Evolutionary conservation across 768 basidiomycete genomes (phyloP), one percentile per base, ranked within the genome.

Genomic region (Auricularia cornea): DNA sequence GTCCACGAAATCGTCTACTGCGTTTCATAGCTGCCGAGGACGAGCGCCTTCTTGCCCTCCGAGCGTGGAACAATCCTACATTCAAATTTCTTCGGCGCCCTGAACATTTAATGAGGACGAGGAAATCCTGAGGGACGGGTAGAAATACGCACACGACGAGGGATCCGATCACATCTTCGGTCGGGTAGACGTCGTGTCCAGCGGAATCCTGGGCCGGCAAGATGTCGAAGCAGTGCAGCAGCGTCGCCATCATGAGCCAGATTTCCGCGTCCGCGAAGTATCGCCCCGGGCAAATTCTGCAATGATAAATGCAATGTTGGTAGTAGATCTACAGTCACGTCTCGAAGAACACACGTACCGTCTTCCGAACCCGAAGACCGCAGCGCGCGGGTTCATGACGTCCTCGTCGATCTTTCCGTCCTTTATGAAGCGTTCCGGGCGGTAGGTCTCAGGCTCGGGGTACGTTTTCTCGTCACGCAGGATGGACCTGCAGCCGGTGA

Each of bases 401-500:
- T 76, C 12, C 65, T 62, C 69, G n/a, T 70, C 63, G 23, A 70
- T 70, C 8, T 66, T 62, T 8, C 70, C 71, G 48, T 71, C 67
- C 26, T 64, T 61, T 14, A 80, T 66, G 56, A 75, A 82, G 14
- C 81, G 72, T 23, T 76, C 75, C 12, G 81, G 82, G 1, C 68
- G 65, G 67, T 80, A 83, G 12, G 67, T 66, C 5, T 74, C 67
- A 3, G 82, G 79, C 48, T 80, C 67, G 2, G 72, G 65, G 61
- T 79, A 83, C 3, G 73, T 68, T 23, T 68, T 65, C 52, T 71
- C 70, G 51, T 81, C 75, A 44, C 76, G 75, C 10, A 72, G 67
- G 64, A 83, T 72, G 8, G 70, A 76, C 78, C 76, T 80, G 33
- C 12, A 16, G n/a, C n/a, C n/a, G n/a, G n/a, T n/a, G n/a, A n/a